phyloP scores from a whole-genome alignment of 2,329 filamentous ascomycete genomes.

The Xylaria sp. region DNA sequence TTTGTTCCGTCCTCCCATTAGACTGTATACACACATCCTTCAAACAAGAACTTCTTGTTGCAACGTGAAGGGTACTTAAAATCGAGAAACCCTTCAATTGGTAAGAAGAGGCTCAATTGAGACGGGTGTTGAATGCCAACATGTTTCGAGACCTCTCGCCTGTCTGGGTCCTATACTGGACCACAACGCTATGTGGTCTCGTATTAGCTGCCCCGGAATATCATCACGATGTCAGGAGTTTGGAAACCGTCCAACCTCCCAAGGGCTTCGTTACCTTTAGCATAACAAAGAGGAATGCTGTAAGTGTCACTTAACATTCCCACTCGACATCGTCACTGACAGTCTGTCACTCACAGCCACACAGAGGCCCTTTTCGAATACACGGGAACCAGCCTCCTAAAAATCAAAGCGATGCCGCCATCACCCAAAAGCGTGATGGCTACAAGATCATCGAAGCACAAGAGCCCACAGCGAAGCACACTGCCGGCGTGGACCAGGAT shows the following conservation, averaged over 20 bases:
- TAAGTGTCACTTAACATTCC: slow-evolving; percentile 25
- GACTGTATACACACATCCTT: slow-evolving; percentile 7
- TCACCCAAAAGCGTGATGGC: slow-evolving; percentile 40
- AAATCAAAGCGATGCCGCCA: slow-evolving; percentile 15
- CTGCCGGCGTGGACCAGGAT: slow-evolving; percentile 56
- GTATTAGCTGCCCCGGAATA: slow-evolving; percentile 34
- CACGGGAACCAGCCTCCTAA: slow-evolving; percentile 34
- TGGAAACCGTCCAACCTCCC: slow-evolving; percentile 8
- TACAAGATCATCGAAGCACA: slow-evolving; percentile 45
- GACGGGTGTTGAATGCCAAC: slow-evolving; percentile 18
- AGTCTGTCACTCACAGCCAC: slow-evolving; percentile 26
- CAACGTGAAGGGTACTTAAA: slow-evolving; percentile 7
- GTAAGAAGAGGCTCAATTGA: slow-evolving; percentile 10
- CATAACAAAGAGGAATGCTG: slow-evolving; percentile 37
- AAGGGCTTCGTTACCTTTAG: slow-evolving; percentile 37
- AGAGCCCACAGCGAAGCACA: slow-evolving; percentile 42
- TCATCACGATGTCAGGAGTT: slow-evolving; percentile 14
- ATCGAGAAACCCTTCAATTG: not conserved
- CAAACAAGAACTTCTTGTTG: not conserved
- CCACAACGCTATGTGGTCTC: slow-evolving; percentile 43
- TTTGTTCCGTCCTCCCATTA: not conserved
- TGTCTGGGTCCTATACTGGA: slow-evolving; percentile 45
- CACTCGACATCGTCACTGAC: slow-evolving; percentile 16
- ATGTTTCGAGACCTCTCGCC: slow-evolving; percentile 33
- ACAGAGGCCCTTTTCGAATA: slow-evolving; percentile 35